Percentiles rank a stretch among this genome's conserved stretches.
phyloP scores from a whole-genome alignment of 352 stramenopile genomes.

The Blastocystis sp. region DNA sequence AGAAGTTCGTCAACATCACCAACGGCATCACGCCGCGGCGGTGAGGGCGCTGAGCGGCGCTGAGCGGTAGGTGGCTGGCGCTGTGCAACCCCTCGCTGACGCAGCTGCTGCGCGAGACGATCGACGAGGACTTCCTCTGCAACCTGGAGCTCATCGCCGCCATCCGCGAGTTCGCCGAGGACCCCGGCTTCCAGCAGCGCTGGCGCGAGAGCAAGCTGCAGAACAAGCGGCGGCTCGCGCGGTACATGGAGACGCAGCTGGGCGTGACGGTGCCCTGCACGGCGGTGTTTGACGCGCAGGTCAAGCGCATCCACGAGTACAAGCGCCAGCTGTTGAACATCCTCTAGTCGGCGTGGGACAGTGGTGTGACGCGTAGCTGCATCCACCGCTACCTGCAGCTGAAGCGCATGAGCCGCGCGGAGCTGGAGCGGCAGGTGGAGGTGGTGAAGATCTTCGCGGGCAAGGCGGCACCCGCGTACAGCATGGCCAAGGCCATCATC shows the following conservation, averaged over 20 bases:
- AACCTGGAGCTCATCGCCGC: slow-evolving; percentile 64
- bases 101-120: slow-evolving; percentile 59
- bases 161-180: slow-evolving; percentile 67
- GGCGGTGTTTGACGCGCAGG: slow-evolving; percentile 70
- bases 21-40: slow-evolving; percentile 72
- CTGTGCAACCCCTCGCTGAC: slow-evolving; percentile 71
- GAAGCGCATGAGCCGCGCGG: slow-evolving; percentile 69
- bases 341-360: slow-evolving; percentile 26
- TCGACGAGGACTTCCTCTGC: slow-evolving; percentile 69
- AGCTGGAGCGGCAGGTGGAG: slow-evolving; percentile 29
- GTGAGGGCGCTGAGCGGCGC: background rate
- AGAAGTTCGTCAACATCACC: slow-evolving; percentile 73
- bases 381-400: slow-evolving; percentile 70
- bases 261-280: slow-evolving; percentile 33
- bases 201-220: slow-evolving; percentile 70
- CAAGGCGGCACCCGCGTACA: slow-evolving; percentile 72
- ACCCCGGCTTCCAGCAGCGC: slow-evolving; percentile 56
- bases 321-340: slow-evolving; percentile 72
- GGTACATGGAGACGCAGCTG: slow-evolving; percentile 56
- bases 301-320: slow-evolving; percentile 73
- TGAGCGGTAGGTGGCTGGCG: slow-evolving; percentile 67
- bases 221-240: slow-evolving; percentile 67
- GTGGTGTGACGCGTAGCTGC: slow-evolving; percentile 10
- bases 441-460: slow-evolving; percentile 71
- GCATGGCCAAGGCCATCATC: slow-evolving; percentile 72